These are phyloP conservation scores for Penicillium hordei DNA, from an alignment of 2,329 filamentous ascomycete genomes.

Conservation along the genomic window DNA sequence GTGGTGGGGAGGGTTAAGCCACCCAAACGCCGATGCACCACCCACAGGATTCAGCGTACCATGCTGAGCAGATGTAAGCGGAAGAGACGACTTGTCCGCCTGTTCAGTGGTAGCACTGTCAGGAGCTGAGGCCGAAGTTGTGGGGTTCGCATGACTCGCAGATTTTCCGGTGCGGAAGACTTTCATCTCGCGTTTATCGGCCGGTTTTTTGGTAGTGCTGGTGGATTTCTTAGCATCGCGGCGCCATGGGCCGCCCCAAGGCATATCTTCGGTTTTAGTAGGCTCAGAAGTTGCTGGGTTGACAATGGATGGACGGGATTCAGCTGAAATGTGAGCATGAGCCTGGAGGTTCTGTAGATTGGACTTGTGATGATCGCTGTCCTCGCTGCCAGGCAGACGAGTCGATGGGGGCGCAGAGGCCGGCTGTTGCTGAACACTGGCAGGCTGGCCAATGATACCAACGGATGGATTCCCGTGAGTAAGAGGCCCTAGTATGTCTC, in stretches of 20 bases:
- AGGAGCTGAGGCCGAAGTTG: conserved; percentile 16
- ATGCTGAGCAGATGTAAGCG: conserved; percentile 14
- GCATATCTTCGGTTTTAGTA: conserved; percentile 31
- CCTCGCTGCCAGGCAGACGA: conserved; percentile 26
- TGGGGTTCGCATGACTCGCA: conserved; percentile 42
- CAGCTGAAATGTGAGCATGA: conserved; percentile 11
- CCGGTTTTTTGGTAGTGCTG: conserved; percentile 14
- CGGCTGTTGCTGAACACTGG: conserved; percentile 24
- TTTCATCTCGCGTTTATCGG: conserved; percentile 73
- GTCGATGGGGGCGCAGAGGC: conserved; percentile 29
- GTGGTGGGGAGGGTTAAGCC: conserved; percentile 64
- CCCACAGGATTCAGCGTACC: conserved; percentile 75
- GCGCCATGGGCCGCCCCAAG: conserved; percentile 69
- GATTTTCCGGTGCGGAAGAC: conserved; percentile 76
- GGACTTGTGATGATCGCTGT: conserved; percentile 25
- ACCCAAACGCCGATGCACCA: conserved; percentile 89
- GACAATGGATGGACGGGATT: conserved; percentile 2
- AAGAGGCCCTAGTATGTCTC: conserved; percentile 1
- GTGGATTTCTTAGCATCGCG: conserved; percentile 42
- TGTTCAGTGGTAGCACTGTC: conserved; percentile 14
- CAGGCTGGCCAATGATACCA: conserved; percentile 37
- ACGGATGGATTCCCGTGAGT: conserved; percentile 26
- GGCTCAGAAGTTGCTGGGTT: conserved; percentile 21
- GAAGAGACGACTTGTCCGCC: conserved; percentile 5
- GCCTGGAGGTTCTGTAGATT: conserved; percentile 4